phyloP scores from a whole-genome alignment of 2,329 filamentous ascomycete species.

The Paradendryphiella salina region DNA sequence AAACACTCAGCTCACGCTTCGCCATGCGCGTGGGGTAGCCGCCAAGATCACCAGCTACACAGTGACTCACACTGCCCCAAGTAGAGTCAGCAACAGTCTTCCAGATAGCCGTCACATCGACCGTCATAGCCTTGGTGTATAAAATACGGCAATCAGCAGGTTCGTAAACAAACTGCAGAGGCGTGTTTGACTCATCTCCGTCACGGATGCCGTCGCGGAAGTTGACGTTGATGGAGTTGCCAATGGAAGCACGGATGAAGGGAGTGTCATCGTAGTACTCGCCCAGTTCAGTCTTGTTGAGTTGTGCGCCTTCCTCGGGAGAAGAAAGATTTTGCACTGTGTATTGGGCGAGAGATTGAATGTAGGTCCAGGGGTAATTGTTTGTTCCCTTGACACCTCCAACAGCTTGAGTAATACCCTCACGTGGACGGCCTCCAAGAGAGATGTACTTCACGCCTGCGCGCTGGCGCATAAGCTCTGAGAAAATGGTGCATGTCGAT shows the following conservation, averaged over 20 bases:
- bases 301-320: constrained; percentile 30
- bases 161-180: constrained; percentile 66
- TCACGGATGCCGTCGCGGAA: constrained; percentile 50
- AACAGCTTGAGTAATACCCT: constrained; percentile 57
- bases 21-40: constrained; percentile 21
- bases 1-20: constrained; percentile 30
- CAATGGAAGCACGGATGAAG: constrained; percentile 35
- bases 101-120: constrained; percentile 60
- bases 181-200: constrained; percentile 48
- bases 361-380: constrained; percentile 38
- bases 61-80: constrained; percentile 40
- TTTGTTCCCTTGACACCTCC: constrained; percentile 67
- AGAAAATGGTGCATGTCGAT: constrained; percentile 64
- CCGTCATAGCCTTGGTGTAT: constrained; percentile 61
- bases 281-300: constrained; percentile 38
- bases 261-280: constrained; percentile 38
- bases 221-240: constrained; percentile 40
- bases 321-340: constrained; percentile 29
- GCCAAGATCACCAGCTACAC: constrained; percentile 39
- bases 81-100: constrained; percentile 47
- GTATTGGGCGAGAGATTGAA: constrained; percentile 34
- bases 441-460: constrained; percentile 60
- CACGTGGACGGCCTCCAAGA: constrained; percentile 62
- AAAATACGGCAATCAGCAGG: constrained; percentile 65
- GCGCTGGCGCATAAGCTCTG: constrained; percentile 57